Conservation (phyloP, 2,329 filamentous ascomycete species). For the Blastomyces gilchristii region DNA sequence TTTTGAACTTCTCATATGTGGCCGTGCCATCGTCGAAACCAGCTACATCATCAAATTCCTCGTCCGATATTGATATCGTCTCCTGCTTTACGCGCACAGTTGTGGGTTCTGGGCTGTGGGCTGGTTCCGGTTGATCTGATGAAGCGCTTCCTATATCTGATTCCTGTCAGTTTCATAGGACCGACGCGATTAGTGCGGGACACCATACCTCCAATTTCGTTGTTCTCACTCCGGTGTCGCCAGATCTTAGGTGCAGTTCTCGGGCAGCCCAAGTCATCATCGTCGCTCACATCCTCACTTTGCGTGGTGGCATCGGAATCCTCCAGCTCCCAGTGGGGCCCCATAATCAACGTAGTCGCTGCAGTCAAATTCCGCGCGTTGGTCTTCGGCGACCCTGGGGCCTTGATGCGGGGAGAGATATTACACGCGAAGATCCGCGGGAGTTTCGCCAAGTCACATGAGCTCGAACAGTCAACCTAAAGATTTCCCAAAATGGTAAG, state of each 20-base stretch:
- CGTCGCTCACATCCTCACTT: conserved; percentile 25
- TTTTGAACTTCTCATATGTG: conserved; percentile 55
- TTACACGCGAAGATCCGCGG: not conserved
- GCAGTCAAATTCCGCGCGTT: not conserved
- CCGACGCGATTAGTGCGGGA: not conserved
- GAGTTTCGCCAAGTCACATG: conserved; percentile 6
- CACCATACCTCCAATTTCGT: not conserved
- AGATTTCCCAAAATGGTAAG: conserved; percentile 19
- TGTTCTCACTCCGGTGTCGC: not conserved
- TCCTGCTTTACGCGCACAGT: conserved; percentile 6
- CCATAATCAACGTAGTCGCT: conserved; percentile 16
- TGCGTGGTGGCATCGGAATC: conserved; percentile 21
- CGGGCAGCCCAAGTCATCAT: conserved; percentile 35
- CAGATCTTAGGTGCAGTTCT: not conserved
- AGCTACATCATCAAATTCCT: conserved; percentile 23
- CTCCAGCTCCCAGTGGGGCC: conserved; percentile 19
- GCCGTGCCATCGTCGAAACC: conserved; percentile 32
- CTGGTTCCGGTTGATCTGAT: not conserved
- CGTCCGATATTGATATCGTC: conserved; percentile 19
- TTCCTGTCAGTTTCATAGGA: not conserved
- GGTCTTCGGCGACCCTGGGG: not conserved
- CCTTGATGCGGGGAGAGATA: not conserved
- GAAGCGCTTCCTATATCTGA: not conserved
- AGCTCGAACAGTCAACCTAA: not conserved
- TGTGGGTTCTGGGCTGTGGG: conserved; percentile 5